Base-by-base conservation (phyloP, 1,284 basidiomycete genomes). In the Binderoboletus segoi region DNA sequence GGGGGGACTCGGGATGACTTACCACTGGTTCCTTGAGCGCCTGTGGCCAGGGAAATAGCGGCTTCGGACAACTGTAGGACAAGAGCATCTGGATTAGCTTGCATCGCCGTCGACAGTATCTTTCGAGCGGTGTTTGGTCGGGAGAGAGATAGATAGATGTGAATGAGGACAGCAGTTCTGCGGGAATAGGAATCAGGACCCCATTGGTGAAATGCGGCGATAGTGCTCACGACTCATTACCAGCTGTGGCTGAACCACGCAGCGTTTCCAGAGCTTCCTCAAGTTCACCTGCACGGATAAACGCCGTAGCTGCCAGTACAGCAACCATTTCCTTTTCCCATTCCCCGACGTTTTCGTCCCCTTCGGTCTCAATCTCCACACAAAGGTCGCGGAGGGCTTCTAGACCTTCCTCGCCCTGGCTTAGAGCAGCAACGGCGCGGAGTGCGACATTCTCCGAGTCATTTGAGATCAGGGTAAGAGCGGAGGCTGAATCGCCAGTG, bases 251-350 rank as follows among this genome's bases (percentile, higher is more conserved):
- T 37, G 88, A 86, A 28, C 83, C 78, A 15, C 88, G 85, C 28
- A 97, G 79, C 0, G 92, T 94, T 70, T 96, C 93, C 28, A 97
- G 77, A 1, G 93, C 94, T 75, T 97, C 95, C 73, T 96, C 94
- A 18, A 89, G 74, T 75, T 97, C 94, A 5, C 88, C 89, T 23
- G 90, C 91, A 21, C 84, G 77, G 18, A 88, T 82, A 72, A 96
- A 96, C 1, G 93, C 90, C 4, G 89, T 93, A 8, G 88, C 93
- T 18, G 93, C 91, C 4, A 93, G 74, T 18, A 91, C 89, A 53
- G 86, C 79, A 2, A 95, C 92, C 28, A 85, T 72, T 32, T 85
- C 86, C 68, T 85, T 88, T 61, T 88, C 88, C 58, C 78, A 79
- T 30, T 84, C 81, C 18, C 77, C 82, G 8, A 80, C 82, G 44